Evolutionary conservation across 2,329 filamentous ascomycete genomes (phyloP).

Genomic region (Claviceps pazoutovae): DNA sequence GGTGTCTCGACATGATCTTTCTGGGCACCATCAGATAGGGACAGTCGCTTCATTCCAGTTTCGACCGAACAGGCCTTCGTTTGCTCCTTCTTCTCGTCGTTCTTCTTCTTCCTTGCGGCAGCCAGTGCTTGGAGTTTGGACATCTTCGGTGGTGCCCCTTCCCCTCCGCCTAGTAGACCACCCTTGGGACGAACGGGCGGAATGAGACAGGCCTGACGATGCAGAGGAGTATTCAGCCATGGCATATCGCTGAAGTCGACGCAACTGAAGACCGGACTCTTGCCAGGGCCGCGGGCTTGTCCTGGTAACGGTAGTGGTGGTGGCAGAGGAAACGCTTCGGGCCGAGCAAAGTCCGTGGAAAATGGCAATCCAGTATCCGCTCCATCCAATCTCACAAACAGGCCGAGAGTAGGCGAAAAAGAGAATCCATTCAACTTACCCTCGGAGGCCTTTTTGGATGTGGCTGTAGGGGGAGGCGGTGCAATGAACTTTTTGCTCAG

Average conservation of each 20-base stretch:
- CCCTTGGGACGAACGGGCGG: slow-evolving; percentile 40
- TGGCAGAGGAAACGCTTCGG: not conserved
- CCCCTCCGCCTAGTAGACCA: slow-evolving; percentile 66
- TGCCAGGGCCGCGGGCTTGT: not conserved
- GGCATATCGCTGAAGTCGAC: slow-evolving; percentile 68
- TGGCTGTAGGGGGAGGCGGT: slow-evolving; percentile 14
- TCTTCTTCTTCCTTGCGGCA: slow-evolving; percentile 73
- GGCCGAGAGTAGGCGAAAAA: slow-evolving; percentile 16
- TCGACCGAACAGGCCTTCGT: slow-evolving; percentile 14
- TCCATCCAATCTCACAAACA: slow-evolving; percentile 17
- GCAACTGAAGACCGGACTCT: not conserved
- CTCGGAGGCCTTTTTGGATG: slow-evolving; percentile 28
- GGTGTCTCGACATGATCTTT: slow-evolving; percentile 16
- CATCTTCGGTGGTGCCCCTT: slow-evolving; percentile 50
- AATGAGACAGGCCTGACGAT: slow-evolving; percentile 52
- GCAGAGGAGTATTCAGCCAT: slow-evolving; percentile 61
- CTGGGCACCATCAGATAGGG: slow-evolving; percentile 14
- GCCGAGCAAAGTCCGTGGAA: slow-evolving; percentile 3
- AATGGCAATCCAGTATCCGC: slow-evolving; percentile 16
- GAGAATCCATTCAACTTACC: slow-evolving; percentile 24
- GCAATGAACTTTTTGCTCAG: slow-evolving; percentile 51
- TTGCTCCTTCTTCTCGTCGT: slow-evolving; percentile 41
- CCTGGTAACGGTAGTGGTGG: not conserved
- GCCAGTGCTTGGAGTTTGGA: slow-evolving; percentile 88
- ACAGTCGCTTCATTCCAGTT: slow-evolving; percentile 17